Conservation (phyloP, 2,329 filamentous ascomycete species). For the Pezizomycotina sp. region DNA sequence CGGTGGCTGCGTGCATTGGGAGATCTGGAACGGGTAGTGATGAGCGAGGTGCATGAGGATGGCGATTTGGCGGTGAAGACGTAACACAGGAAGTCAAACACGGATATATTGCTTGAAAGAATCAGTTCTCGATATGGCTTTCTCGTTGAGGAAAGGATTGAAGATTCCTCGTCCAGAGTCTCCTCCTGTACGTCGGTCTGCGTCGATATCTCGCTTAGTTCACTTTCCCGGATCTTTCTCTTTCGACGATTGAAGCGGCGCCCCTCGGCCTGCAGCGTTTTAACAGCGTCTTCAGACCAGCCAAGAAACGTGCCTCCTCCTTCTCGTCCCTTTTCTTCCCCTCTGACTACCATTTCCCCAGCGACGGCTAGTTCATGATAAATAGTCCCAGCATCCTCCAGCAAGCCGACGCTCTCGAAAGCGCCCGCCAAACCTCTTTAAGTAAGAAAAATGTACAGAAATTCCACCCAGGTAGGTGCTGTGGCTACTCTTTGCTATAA, state of each 20-base stretch:
- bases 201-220: slow-evolving; percentile 20
- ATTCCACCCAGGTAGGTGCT: slow-evolving; percentile 85
- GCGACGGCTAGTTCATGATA: slow-evolving; percentile 89
- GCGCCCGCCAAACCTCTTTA: slow-evolving; percentile 88
- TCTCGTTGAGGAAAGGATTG: slow-evolving; percentile 44
- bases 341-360: slow-evolving; percentile 58
- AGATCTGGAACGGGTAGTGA: slow-evolving; percentile 30
- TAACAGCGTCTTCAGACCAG: slow-evolving; percentile 24
- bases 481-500: slow-evolving; percentile 77
- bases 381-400: slow-evolving; percentile 84
- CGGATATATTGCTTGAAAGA: slow-evolving; percentile 80
- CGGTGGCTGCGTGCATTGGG: slow-evolving; percentile 22
- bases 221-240: slow-evolving; percentile 31
- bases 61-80: slow-evolving; percentile 80
- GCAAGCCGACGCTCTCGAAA: slow-evolving; percentile 87
- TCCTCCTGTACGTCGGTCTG: slow-evolving; percentile 24
- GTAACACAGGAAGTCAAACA: slow-evolving; percentile 90
- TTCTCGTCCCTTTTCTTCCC: slow-evolving; percentile 45
- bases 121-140: slow-evolving; percentile 88
- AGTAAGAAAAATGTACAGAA: slow-evolving; percentile 98
- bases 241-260: slow-evolving; percentile 21
- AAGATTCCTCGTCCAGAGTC: slow-evolving; percentile 40
- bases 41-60: slow-evolving; percentile 57
- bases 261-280: slow-evolving; percentile 20
- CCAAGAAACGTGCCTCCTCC: slow-evolving; percentile 28